A percentile compares a stretch with the other conserved stretches of the same genome.
Conservation (phyloP, 768 basidiomycete genomes). For the Cystofilobasidium bisporidii region DNA sequence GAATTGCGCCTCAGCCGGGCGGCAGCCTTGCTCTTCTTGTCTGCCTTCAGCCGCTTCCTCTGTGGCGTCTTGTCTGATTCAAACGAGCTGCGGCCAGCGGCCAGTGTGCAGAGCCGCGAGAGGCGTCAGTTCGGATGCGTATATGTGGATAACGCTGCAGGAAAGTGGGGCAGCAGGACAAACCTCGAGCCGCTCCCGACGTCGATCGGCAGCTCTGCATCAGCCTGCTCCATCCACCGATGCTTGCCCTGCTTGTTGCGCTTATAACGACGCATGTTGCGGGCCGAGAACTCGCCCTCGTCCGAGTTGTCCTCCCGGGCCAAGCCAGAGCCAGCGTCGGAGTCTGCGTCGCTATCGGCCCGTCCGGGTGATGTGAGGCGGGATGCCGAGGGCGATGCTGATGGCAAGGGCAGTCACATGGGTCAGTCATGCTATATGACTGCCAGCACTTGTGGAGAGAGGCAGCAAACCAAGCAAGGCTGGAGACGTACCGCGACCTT, state of each 20-base stretch:
- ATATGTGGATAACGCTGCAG: background rate
- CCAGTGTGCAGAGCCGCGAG: background rate
- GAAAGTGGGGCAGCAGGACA: background rate
- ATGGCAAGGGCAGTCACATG: background rate
- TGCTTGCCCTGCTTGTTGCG: background rate
- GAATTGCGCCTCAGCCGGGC: background rate
- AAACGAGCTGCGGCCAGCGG: background rate
- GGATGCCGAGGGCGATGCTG: background rate
- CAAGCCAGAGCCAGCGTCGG: background rate
- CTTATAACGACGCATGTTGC: slow-evolving; percentile 1
- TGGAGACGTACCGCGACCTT: background rate
- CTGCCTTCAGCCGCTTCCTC: background rate
- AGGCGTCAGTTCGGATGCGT: too few relatives aligned
- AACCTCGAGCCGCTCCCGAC: background rate
- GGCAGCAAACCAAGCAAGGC: background rate
- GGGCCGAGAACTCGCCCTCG: background rate
- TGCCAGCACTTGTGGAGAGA: background rate
- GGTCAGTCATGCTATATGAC: background rate
- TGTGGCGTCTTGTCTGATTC: background rate
- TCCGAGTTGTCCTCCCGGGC: background rate
- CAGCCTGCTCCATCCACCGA: background rate
- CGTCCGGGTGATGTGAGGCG: background rate
- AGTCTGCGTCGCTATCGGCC: background rate
- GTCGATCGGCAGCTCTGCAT: background rate
- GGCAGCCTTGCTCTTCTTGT: background rate